phyloP scores from a whole-genome alignment of 1,284 basidiomycete species.

The Quambalaria eucalypti region DNA sequence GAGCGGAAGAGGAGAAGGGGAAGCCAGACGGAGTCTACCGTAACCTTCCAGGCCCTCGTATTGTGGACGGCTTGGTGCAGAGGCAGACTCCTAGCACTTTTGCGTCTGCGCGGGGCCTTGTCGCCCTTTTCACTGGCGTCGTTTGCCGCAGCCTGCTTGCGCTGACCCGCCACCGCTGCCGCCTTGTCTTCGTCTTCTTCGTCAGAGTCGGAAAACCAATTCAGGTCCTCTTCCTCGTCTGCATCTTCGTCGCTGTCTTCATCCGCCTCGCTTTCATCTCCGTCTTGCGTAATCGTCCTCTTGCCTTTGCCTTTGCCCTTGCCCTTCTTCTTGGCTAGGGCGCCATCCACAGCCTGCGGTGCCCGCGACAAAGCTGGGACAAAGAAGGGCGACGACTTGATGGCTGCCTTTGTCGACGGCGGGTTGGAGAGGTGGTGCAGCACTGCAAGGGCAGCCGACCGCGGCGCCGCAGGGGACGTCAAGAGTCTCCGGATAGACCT shows the following conservation, averaged over 20 bases:
- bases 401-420: slow-evolving; percentile 63
- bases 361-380: slow-evolving; percentile 49
- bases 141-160: slow-evolving; percentile 11
- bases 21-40: slow-evolving; percentile 64
- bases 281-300: slow-evolving; percentile 33
- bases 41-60: slow-evolving; percentile 58
- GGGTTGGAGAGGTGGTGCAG: slow-evolving; percentile 72
- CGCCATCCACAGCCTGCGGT: background rate
- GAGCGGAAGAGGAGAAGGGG: background rate
- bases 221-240: slow-evolving; percentile 52
- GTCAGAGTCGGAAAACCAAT: slow-evolving; percentile 43
- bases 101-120: slow-evolving; percentile 12
- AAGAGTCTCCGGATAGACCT: slow-evolving; percentile 31
- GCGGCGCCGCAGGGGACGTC: slow-evolving; percentile 31
- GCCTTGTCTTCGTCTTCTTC: slow-evolving; percentile 16
- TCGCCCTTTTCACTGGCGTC: slow-evolving; percentile 1
- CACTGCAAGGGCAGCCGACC: slow-evolving; percentile 62
- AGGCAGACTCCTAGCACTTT: slow-evolving; percentile 34
- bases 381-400: slow-evolving; percentile 68
- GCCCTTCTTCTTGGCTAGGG: slow-evolving; percentile 11
- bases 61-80: slow-evolving; percentile 55
- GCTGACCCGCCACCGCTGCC: slow-evolving; percentile 12
- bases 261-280: slow-evolving; percentile 49
- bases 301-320: slow-evolving; percentile 5
- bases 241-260: slow-evolving; percentile 35